These are phyloP conservation scores for Nymphaea colorata DNA, from an alignment of 164 flowering plant genomes.

Conservation along the genomic window DNA sequence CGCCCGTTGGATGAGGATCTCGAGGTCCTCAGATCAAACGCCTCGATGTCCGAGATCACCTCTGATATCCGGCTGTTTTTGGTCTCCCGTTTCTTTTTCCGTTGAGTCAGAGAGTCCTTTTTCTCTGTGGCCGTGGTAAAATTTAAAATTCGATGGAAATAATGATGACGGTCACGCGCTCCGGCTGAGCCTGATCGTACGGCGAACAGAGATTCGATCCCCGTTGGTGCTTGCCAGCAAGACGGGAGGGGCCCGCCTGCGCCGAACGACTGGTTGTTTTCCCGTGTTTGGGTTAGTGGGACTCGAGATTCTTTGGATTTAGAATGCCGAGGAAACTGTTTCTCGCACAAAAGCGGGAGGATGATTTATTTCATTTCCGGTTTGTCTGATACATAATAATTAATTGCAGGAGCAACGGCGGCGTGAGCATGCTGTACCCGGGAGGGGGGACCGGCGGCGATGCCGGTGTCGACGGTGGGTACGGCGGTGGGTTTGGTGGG, in stretches of 20 bases:
- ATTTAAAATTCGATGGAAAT: neutral
- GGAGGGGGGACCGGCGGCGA: neutral
- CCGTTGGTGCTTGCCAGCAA: no score
- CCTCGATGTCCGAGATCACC: no score
- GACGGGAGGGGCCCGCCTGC: no score
- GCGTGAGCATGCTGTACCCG: neutral
- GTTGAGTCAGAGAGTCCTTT: neutral
- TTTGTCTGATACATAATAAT: neutral
- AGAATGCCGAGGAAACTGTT: neutral
- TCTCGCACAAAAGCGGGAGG: constrained; percentile 20
- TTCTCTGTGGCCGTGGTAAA: neutral
- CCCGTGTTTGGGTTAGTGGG: neutral
- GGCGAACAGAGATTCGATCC: neutral
- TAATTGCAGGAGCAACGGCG: neutral
- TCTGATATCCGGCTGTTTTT: neutral
- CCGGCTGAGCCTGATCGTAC: neutral
- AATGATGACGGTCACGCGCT: neutral
- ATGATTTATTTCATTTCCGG: neutral
- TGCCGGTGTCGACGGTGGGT: neutral
- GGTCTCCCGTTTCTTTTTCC: neutral
- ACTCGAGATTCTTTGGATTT: neutral
- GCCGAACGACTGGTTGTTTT: neutral
- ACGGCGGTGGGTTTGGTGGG: constrained; percentile 13
- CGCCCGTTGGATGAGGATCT: neutral
- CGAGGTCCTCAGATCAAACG: neutral